Conservation (phyloP, 2,329 filamentous ascomycete species). For the Pseudogymnoascus sp. region DNA sequence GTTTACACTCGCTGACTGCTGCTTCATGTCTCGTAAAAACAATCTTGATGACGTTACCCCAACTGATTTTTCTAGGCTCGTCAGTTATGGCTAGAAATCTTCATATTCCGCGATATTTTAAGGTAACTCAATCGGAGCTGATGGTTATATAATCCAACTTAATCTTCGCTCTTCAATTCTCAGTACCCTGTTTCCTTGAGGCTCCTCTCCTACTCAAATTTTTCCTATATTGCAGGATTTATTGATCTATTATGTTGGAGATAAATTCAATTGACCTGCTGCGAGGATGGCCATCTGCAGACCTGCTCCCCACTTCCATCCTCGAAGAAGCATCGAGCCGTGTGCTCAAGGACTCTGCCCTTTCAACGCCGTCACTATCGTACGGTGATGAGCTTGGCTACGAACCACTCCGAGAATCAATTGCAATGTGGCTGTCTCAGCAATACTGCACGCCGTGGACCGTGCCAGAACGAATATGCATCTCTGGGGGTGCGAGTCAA, state of each 20-base stretch:
- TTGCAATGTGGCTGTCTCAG: conserved; percentile 62
- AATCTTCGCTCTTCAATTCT: neutral
- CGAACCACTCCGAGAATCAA: conserved; percentile 55
- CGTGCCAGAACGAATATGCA: conserved; percentile 58
- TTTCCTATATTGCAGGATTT: neutral
- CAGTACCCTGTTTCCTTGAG: neutral
- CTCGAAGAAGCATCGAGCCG: conserved; percentile 55
- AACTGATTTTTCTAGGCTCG: neutral
- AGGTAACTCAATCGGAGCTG: neutral
- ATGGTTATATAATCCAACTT: neutral
- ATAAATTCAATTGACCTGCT: conserved; percentile 34
- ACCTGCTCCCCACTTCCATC: conserved; percentile 38
- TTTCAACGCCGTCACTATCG: conserved; percentile 58
- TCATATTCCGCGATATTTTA: neutral
- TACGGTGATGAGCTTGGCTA: conserved; percentile 77
- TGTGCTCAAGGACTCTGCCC: conserved; percentile 51
- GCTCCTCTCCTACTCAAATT: neutral
- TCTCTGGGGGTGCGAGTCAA: conserved; percentile 81
- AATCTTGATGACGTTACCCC: neutral
- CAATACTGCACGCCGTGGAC: conserved; percentile 15
- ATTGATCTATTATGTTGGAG: neutral
- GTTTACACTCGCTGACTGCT: neutral
- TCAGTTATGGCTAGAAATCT: neutral
- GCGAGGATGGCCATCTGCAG: conserved; percentile 36
- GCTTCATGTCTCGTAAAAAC: neutral